A percentile compares a stretch with the other conserved stretches of the same genome.
Evolutionary conservation across 2,329 filamentous ascomycete species (phyloP).

Genomic region (Bipolaris gigantea): DNA sequence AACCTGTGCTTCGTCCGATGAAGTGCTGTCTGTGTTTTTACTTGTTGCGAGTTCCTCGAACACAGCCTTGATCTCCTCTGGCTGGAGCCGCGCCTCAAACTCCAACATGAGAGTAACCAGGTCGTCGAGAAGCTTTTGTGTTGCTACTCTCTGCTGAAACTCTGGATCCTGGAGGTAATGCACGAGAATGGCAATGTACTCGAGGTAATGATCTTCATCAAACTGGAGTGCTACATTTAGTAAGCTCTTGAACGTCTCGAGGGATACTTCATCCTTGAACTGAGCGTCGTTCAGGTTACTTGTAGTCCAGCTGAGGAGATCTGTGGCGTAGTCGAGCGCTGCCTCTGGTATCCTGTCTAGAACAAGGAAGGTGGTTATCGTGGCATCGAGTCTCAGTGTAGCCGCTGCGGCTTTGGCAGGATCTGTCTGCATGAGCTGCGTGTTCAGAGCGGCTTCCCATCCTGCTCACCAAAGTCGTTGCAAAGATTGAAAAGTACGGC

Average conservation of each 20-base stretch:
- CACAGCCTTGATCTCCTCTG: conserved; percentile 30
- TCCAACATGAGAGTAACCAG: conserved; percentile 37
- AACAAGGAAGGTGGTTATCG: conserved; percentile 30
- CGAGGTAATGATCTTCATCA: conserved; percentile 42
- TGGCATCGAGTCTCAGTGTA: conserved; percentile 38
- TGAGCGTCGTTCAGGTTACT: conserved; percentile 41
- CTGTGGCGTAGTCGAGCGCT: conserved; percentile 39
- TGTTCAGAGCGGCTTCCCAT: conserved; percentile 5
- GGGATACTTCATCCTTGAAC: conserved; percentile 35
- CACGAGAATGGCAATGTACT: conserved; percentile 37
- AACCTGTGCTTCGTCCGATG: conserved; percentile 30
- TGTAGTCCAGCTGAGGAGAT: conserved; percentile 41
- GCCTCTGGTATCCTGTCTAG: conserved; percentile 34
- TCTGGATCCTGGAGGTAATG: conserved; percentile 43
- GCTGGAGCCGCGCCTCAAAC: conserved; percentile 33
- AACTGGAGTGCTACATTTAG: conserved; percentile 32
- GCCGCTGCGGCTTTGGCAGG: conserved; percentile 41
- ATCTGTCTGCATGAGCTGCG: conserved; percentile 31
- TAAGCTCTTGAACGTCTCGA: conserved; percentile 33
- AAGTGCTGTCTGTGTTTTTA: conserved; percentile 25
- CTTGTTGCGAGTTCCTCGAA: conserved; percentile 35
- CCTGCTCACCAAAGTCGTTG: conserved; percentile 43
- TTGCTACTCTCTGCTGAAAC: conserved; percentile 40
- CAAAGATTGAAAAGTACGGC: conserved; percentile 51
- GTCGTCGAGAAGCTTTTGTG: conserved; percentile 31